Evolutionary conservation across 371 early-diverging fungal species (phyloP).

Genomic region (Rhizopus stolonifer): DNA sequence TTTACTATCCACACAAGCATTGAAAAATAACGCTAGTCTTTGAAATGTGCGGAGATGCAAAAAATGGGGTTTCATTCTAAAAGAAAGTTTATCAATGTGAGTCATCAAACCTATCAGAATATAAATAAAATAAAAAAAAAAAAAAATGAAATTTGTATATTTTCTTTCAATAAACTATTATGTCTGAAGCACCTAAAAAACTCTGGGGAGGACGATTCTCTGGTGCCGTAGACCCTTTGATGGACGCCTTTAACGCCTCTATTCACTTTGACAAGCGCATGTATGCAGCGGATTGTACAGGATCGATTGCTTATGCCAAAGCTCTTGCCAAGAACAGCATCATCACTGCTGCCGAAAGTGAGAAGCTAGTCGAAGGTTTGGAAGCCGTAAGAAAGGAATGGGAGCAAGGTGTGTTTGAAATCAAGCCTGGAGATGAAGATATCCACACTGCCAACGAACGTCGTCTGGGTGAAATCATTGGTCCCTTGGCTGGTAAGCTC

Average conservation of each 20-base stretch:
- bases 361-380: slow-evolving; percentile 74
- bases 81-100: slow-evolving; percentile 4
- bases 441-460: slow-evolving; percentile 98
- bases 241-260: slow-evolving; percentile 95
- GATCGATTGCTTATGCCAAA: slow-evolving; percentile 90
- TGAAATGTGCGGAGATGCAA: background rate
- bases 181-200: slow-evolving; percentile 46
- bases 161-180: slow-evolving; percentile 1
- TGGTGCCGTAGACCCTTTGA: slow-evolving; percentile 91
- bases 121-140: too few relatives aligned
- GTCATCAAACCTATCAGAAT: background rate
- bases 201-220: slow-evolving; percentile 88
- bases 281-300: slow-evolving; percentile 85
- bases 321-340: slow-evolving; percentile 77
- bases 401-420: slow-evolving; percentile 71
- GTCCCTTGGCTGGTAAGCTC: slow-evolving; percentile 91
- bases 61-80: background rate
- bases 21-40: slow-evolving; percentile 6
- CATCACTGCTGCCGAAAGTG: slow-evolving; percentile 74
- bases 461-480: slow-evolving; percentile 90
- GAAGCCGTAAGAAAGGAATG: slow-evolving; percentile 80
- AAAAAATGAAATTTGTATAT: too few relatives aligned
- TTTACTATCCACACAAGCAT: slow-evolving; percentile 12
- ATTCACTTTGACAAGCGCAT: slow-evolving; percentile 91
- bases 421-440: slow-evolving; percentile 89